phyloP scores from a whole-genome alignment of 192 early-diverging fungal species.

The Coemansia sp. region DNA sequence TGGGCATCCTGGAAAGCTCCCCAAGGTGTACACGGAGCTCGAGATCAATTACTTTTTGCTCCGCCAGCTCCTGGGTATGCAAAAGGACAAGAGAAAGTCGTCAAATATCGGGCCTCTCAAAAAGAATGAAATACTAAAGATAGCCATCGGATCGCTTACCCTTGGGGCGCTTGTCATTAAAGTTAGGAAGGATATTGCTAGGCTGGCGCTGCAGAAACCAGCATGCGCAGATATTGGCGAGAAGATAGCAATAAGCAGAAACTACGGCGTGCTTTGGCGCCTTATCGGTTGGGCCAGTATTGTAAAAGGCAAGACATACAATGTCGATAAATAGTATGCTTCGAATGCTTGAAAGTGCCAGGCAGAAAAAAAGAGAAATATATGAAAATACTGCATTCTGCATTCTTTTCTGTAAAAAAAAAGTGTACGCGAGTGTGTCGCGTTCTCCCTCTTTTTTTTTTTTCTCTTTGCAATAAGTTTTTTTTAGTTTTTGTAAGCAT shows the following conservation, averaged over 20 bases:
- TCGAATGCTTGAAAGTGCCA: too few relatives aligned
- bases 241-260: conserved; percentile 92
- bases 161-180: conserved; percentile 92
- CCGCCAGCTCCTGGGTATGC: conserved; percentile 93
- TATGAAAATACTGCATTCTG: too few relatives aligned
- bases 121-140: conserved; percentile 91
- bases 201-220: conserved; percentile 85
- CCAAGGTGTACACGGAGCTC: conserved; percentile 90
- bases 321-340: too few relatives aligned
- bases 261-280: conserved; percentile 98
- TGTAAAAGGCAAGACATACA: conserved; percentile 65
- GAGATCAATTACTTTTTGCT: conserved; percentile 98
- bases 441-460: neutral
- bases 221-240: conserved; percentile 95
- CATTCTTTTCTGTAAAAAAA: too few relatives aligned
- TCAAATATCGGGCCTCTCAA: conserved; percentile 91
- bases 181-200: conserved; percentile 93
- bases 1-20: conserved; percentile 86
- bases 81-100: conserved; percentile 97
- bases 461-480: neutral
- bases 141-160: conserved; percentile 94
- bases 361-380: too few relatives aligned
- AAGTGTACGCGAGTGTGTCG: conserved; percentile 7
- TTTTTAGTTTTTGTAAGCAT: neutral
- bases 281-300: conserved; percentile 99